Evolutionary conservation across 176 grass and related monocot species (phyloP), one percentile per base, ranked within the genome.

Genomic region (Poa pratensis): DNA sequence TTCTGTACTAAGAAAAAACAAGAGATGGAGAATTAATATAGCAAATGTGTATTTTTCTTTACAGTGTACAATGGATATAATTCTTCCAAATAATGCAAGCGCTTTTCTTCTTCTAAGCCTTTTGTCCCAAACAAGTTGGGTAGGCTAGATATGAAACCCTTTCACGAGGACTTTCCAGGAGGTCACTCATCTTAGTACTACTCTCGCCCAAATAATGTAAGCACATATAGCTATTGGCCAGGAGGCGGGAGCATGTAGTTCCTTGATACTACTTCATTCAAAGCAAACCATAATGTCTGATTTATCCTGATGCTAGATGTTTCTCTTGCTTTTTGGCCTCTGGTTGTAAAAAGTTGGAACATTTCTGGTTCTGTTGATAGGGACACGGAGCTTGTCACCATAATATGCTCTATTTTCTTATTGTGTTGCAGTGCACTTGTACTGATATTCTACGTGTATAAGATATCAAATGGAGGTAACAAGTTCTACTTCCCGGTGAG

Each of bases 391-490:
- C 1, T 65, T 19, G 51, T 8, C 13, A 34, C 18, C 37, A 32
- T 86, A 37, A 82, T 52, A 32, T 37, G 4, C 13, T 78, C 10
- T 52, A 23, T 24, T 55, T 77, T 20, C 60, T 28, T 63, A 55
- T 80, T 37, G 45, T 50, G 79, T 75, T 92, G 82, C 85, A 97
- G 95, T 66, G 88, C 83, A 62, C 43, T 97, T 46, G 92, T 95
- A 75, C 86, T 84, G n/a, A 63, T 84, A 50, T 95, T 97, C 64
- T 97, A 95, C 74, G 49, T 93, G n/a, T 97, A 93, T 84, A 97
- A 93, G 89, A 86, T 95, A 53, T 81, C 85, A 69, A 88, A 77
- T 1, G 87, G 89, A 34, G 87, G 89, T 6, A 93, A 94, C 77
- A 82, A 88, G 70, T 76, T 89, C 40, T 84, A 87, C 60, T 35